Base-by-base conservation (phyloP, 2,329 filamentous ascomycete genomes). In the Ceratocystis ficicola region DNA sequence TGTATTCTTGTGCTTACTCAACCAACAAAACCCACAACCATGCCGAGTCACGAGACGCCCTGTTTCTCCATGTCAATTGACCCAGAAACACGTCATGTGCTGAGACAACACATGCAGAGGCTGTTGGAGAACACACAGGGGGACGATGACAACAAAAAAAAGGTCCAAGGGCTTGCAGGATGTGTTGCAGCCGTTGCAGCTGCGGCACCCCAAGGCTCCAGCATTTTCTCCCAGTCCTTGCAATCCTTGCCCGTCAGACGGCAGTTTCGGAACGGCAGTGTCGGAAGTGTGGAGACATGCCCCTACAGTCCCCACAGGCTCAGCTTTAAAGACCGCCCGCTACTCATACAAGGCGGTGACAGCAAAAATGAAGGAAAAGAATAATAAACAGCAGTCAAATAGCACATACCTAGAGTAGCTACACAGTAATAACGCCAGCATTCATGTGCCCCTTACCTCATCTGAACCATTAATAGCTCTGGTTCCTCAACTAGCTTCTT, bases 401-500 rank as follows among this genome's bases (percentile, higher is more conserved):
- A 57, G 2, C 30, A 20, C 15, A 32, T 8, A 30, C 17, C 55
- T 59, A 57, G 12, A 57, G 25, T 57, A 28, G 12, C 50, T 25
- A 25, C 8, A 17, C 10, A 57, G 30, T 32, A 57, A 59, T n/a
- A 59, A n/a, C 8, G 32, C 22, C 30, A 17, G 32, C 55, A 59
- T 3, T 32, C 17, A 36, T 15, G 22, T n/a, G 28, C 59, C 22
- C 15, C 32, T 68, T 80, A 96, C 75, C 85, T 81, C 73, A 96
- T 76, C 73, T 89, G 86, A 74, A 95, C 81, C 69, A 96, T 79
- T 90, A 97, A 95, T 66, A 82, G 81, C 73, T 92, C 91, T 3
- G 93, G 90, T 72, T 89, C 85, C 77, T 97, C 92, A 48, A 97
- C 82, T 70, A 89, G 84, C 63, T 80, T 79, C 71, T 86, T 85